Conservation (phyloP, 2,329 filamentous ascomycete species). For the Aspergillus latus region DNA sequence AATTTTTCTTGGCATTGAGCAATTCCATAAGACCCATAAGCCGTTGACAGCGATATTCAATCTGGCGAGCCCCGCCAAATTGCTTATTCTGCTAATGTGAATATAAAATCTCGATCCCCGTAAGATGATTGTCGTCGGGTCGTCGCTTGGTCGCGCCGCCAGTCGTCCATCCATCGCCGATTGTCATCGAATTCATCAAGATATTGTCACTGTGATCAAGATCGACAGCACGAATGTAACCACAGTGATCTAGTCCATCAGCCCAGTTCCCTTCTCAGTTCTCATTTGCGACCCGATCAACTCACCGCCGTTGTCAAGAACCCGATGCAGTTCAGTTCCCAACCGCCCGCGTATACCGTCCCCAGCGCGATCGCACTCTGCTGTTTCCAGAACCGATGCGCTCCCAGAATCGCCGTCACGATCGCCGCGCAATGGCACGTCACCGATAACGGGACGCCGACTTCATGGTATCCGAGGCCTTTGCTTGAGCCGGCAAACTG, state of each 20-base stretch:
- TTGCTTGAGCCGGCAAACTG: slow-evolving; percentile 36
- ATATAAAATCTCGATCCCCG: neutral
- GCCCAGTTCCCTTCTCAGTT: neutral
- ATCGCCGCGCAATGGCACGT: slow-evolving; percentile 54
- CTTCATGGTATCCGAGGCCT: slow-evolving; percentile 58
- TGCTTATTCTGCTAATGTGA: slow-evolving; percentile 1
- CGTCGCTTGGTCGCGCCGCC: neutral
- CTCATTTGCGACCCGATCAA: slow-evolving; percentile 8
- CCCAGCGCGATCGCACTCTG: slow-evolving; percentile 60
- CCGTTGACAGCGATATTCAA: neutral
- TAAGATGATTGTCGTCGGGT: neutral
- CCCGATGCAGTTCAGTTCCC: slow-evolving; percentile 56
- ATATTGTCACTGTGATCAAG: slow-evolving; percentile 14
- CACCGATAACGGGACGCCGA: slow-evolving; percentile 60
- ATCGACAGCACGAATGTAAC: slow-evolving; percentile 19
- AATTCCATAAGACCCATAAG: neutral
- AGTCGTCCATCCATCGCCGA: neutral
- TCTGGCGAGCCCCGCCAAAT: neutral
- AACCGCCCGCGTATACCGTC: slow-evolving; percentile 58
- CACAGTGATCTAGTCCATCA: slow-evolving; percentile 15
- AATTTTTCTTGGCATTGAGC: slow-evolving; percentile 13
- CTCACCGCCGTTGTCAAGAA: slow-evolving; percentile 51
- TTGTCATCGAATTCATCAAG: neutral
- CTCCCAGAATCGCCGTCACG: slow-evolving; percentile 54
- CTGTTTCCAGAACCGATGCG: slow-evolving; percentile 60